Base-by-base conservation (phyloP, 768 basidiomycete species). In the Psilocybe cyanescens region DNA sequence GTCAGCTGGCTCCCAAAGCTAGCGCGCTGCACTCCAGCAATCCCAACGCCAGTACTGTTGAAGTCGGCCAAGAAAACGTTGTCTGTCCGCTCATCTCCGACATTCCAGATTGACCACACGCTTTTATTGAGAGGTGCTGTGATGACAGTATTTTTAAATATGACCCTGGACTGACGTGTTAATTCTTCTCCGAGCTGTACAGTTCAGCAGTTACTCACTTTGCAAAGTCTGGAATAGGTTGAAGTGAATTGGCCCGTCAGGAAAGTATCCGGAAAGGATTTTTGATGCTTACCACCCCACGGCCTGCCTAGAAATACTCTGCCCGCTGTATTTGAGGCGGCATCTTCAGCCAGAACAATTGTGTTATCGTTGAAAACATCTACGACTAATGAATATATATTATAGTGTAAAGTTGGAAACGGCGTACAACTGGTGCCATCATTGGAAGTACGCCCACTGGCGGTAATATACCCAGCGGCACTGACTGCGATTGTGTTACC, bases 101-200 rank as follows among this genome's bases (percentile, higher is more conserved):
- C 46, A 56, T 76, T 73, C 83, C 83, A 85, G 41, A 76, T 63
- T 1, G 80, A 80, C 83, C 83, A 84, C 29, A 84, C 60, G 1
- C 78, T 73, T 2, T 67, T 68, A 46, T 81, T 79, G 55, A 82
- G 64, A 1, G 76, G 76, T 6, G 75, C 76, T 0, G 67, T 75
- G 31, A 85, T 70, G 47, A 74, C 63, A 2, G 81, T 83, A 64
- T 78, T 79, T 52, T 80, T 79, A 74, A 79, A 83, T 35, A 83
- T 76, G 16, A 85, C 83, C 68, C 82, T 80, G 58, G 17, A 17
- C 35, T 39, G 28, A 50, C 16, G 24, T 30, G n/a, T 16, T 55
- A 24, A 4, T 49, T 24, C 19, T 9, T 5, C 2, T 11, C n/a
- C 8, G 9, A 3, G 51, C 11, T 29, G 16, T 8, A 12, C 49